Evolutionary conservation across 2,329 filamentous ascomycete species (phyloP).

Genomic region (Cercospora sp.): DNA sequence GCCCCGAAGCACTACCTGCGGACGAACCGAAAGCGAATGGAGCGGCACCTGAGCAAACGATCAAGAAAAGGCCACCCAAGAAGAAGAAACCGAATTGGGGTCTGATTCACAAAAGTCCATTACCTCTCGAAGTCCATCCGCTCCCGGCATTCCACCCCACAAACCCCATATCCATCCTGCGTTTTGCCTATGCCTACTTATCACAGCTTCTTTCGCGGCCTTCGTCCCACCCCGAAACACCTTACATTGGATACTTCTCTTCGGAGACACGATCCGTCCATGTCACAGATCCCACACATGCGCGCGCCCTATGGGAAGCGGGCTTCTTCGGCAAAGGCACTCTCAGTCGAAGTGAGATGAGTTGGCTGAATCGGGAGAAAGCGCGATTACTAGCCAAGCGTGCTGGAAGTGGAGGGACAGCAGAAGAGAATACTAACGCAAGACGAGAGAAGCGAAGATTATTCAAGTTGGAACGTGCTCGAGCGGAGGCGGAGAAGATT

Average conservation of each 20-base stretch:
- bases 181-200: conserved; percentile 75
- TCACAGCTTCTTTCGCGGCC: conserved; percentile 68
- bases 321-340: conserved; percentile 96
- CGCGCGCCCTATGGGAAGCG: conserved; percentile 87
- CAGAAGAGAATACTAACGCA: conserved; percentile 75
- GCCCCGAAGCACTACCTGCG: background rate
- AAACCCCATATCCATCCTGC: conserved; percentile 85
- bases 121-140: conserved; percentile 78
- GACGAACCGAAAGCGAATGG: conserved; percentile 2
- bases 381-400: conserved; percentile 57
- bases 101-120: conserved; percentile 77
- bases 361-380: conserved; percentile 83
- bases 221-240: conserved; percentile 61
- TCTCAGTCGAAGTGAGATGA: conserved; percentile 90
- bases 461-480: conserved; percentile 90
- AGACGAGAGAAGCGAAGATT: conserved; percentile 78
- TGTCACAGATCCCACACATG: conserved; percentile 72
- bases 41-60: background rate
- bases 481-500: conserved; percentile 80
- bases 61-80: conserved; percentile 29
- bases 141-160: conserved; percentile 86
- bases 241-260: conserved; percentile 79
- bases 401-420: conserved; percentile 54
- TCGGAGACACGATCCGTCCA: conserved; percentile 78
- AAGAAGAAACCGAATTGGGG: conserved; percentile 59